phyloP scores from a whole-genome alignment of 768 basidiomycete species.

The Mycena kentingensis region DNA sequence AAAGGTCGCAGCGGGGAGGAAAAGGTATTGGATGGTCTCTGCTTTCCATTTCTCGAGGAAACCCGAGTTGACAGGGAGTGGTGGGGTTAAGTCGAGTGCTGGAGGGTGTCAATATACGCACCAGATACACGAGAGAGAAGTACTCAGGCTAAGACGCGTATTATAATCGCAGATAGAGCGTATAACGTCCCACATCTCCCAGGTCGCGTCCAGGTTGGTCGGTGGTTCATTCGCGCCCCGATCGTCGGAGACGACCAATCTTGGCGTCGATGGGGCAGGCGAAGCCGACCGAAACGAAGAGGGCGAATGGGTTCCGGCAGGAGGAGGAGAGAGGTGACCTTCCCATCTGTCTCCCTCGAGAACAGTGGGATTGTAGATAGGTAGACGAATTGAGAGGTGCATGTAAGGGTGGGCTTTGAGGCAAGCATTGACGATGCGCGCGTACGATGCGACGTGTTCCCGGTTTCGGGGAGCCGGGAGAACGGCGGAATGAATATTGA shows the following conservation, averaged over 20 bases:
- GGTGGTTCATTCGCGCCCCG: constrained; percentile 45
- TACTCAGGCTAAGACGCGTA: constrained; percentile 71
- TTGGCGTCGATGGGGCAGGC: constrained; percentile 32
- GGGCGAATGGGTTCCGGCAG: constrained; percentile 22
- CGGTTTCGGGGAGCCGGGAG: constrained; percentile 88
- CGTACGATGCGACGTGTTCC: constrained; percentile 87
- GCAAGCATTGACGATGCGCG: constrained; percentile 82
- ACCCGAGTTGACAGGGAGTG: constrained; percentile 75
- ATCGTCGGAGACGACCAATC: constrained; percentile 40
- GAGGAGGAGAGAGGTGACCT: constrained; percentile 33
- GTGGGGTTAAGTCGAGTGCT: constrained; percentile 93
- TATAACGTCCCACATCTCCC: constrained; percentile 99
- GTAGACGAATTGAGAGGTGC: constrained; percentile 80
- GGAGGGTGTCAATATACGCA: constrained; percentile 19
- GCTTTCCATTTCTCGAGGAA: constrained; percentile 89
- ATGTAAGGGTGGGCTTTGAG: constrained; percentile 70
- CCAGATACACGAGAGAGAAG: constrained; percentile 25
- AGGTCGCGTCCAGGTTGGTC: constrained; percentile 70
- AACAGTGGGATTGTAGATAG: constrained; percentile 75
- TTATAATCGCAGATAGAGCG: constrained; percentile 87
- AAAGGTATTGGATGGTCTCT: constrained; percentile 87
- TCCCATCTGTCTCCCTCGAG: constrained; percentile 46
- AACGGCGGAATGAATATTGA: constrained; percentile 82
- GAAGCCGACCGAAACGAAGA: constrained; percentile 14
- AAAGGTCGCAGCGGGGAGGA: constrained; percentile 87